Evolutionary conservation across 495 filamentous ascomycete species (phyloP), one percentile per base, ranked within the genome.

Genomic region (Podospora pseudoanserina): DNA sequence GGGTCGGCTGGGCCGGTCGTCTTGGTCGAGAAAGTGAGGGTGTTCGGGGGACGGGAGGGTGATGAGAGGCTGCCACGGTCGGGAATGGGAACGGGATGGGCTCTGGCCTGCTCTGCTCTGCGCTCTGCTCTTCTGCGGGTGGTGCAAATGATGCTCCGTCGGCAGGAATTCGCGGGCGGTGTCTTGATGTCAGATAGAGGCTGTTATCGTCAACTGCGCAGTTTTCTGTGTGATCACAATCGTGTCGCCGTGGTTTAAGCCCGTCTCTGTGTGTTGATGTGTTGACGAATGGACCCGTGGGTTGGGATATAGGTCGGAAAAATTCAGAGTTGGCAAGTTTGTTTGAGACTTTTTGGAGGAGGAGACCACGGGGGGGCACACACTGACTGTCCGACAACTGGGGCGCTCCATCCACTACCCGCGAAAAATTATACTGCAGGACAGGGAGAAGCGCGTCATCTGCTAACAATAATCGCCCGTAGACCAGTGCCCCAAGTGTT

Each of bases 341-440:
- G 71, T 71, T 73, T 69, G 71, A 71, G 72, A 75, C 67, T 72
- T 74, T 72, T 72, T 13, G 39, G 39, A 49, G 76, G 71, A 75
- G 74, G 70, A 71, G 69, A 58, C 26, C 62, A 70, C 65, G 67
- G 30, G 30, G 30, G 4, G 30, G 30, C 56, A 53, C 65, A 63
- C 66, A 69, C 26, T 67, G 62, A 71, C 63, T 60, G 65, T 65
- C 39, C 61, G 65, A 44, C 62, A 64, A 64, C 32, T 16, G 49
- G 55, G 20, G 53, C 69, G 30, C 55, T 58, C 63, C 49, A 3
- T 56, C 49, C 18, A 13, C 64, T 54, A 19, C 34, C 49, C 61
- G 30, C 56, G 61, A 73, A 72, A 72, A 74, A 74, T 74, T 71
- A 67, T 56, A 64, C 30, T 66, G 64, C 56, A 32, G 60, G 60